phyloP scores from a whole-genome alignment of 768 basidiomycete genomes.

The Clavulina sp. region DNA sequence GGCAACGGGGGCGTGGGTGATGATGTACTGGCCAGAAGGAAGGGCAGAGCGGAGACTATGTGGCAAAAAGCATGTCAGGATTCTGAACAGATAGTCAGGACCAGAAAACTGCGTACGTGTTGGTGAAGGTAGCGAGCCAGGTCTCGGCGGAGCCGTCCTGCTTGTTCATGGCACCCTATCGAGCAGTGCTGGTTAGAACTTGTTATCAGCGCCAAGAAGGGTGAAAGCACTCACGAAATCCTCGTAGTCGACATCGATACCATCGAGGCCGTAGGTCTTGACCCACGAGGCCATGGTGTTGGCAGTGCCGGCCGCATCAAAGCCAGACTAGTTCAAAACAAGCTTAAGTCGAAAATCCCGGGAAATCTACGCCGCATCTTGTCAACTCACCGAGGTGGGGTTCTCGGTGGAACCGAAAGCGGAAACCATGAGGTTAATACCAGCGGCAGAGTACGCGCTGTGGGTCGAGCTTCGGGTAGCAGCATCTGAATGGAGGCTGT shows the following conservation, averaged over 20 bases:
- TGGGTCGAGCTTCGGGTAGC: neutral
- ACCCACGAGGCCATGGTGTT: slow-evolving; percentile 5
- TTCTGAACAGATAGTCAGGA: neutral
- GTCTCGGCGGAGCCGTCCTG: neutral
- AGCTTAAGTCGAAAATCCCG: neutral
- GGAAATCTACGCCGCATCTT: neutral
- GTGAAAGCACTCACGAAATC: neutral
- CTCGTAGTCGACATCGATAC: slow-evolving; percentile 11
- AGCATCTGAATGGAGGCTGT: neutral
- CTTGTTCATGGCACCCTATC: neutral
- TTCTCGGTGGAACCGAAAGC: slow-evolving; percentile 5
- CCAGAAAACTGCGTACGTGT: neutral
- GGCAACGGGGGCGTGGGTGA: slow-evolving; percentile 9
- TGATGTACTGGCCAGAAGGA: slow-evolving; percentile 5
- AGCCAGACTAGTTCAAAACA: neutral
- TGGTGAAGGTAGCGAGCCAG: slow-evolving; percentile 7
- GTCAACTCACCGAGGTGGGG: neutral
- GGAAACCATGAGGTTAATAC: slow-evolving; percentile 9
- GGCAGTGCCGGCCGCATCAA: neutral
- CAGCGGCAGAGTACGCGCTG: neutral
- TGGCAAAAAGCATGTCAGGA: neutral
- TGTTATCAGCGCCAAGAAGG: neutral
- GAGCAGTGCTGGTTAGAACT: neutral
- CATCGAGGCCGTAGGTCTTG: slow-evolving; percentile 8
- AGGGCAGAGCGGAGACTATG: slow-evolving; percentile 2